Conservation (phyloP, 1,139 yeast genomes). For the Hyphopichia khmerensis region DNA sequence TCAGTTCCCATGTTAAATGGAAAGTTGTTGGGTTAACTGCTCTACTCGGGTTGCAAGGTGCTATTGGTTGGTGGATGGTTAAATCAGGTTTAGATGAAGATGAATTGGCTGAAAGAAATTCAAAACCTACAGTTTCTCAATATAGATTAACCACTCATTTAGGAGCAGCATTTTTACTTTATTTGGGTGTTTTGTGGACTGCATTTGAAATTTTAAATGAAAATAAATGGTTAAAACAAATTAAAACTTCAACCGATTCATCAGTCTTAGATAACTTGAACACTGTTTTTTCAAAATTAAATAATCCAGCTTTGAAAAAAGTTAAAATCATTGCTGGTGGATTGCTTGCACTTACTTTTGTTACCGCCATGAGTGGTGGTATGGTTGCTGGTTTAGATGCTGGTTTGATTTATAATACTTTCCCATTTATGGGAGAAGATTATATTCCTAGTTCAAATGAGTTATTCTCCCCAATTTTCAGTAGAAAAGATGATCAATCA, state of each 20-base stretch:
- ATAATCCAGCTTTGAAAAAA: conserved; percentile 52
- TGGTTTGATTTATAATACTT: conserved; percentile 91
- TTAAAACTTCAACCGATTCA: conserved; percentile 48
- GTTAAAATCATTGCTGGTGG: conserved; percentile 56
- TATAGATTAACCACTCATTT: conserved; percentile 92
- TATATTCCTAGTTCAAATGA: conserved; percentile 72
- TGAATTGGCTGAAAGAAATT: conserved; percentile 72
- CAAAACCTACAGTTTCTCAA: conserved; percentile 95
- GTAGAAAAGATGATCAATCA: conserved; percentile 64
- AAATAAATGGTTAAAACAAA: conserved; percentile 50
- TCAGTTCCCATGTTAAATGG: conserved; percentile 68
- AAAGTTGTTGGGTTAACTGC: conserved; percentile 71
- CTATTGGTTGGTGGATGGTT: conserved; percentile 99
- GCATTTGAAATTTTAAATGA: conserved; percentile 83
- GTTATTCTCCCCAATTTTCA: conserved; percentile 70
- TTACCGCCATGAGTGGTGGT: conserved; percentile 96
- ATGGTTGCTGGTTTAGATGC: conserved; percentile 99
- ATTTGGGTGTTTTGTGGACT: conserved; percentile 86
- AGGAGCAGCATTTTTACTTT: conserved; percentile 88
- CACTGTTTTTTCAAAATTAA: conserved; percentile 50
- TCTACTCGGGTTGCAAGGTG: conserved; percentile 88
- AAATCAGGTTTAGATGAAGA: conserved; percentile 88
- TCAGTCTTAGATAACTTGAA: conserved; percentile 35
- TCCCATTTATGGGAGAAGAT: conserved; percentile 93
- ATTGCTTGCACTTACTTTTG: conserved; percentile 66